phyloP scores from a whole-genome alignment of 108 stramenopile species.

The Ochromonas danica region DNA sequence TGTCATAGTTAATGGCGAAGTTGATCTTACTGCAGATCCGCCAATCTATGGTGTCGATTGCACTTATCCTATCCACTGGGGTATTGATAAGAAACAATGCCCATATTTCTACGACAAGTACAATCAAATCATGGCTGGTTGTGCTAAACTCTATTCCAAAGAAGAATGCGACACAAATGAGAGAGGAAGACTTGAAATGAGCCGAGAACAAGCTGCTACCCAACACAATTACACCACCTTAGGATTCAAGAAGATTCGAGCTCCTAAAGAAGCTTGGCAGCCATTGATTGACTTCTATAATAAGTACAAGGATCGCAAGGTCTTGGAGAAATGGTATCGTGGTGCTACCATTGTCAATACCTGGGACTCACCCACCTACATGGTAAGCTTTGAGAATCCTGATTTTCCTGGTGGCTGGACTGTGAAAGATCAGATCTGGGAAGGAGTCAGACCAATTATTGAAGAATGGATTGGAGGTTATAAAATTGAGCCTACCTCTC shows the following conservation, averaged over 20 bases:
- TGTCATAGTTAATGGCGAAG: too few relatives aligned
- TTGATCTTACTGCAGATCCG: too few relatives aligned
- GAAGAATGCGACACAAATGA: slow-evolving; percentile 9
- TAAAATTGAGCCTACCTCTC: slow-evolving; percentile 66
- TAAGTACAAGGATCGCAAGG: not conserved
- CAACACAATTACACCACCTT: slow-evolving; percentile 27
- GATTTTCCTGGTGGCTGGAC: not conserved
- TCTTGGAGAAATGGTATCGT: slow-evolving; percentile 25
- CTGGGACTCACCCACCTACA: slow-evolving; percentile 21
- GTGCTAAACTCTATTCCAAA: slow-evolving; percentile 1
- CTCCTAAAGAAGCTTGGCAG: not conserved
- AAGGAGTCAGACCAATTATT: slow-evolving; percentile 53
- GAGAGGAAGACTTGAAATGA: not conserved
- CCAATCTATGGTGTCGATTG: slow-evolving; percentile 29
- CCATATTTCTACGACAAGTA: slow-evolving; percentile 3
- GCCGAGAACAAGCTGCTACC: not conserved
- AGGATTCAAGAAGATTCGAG: slow-evolving; percentile 12
- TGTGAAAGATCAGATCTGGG: slow-evolving; percentile 30
- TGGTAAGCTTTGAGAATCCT: slow-evolving; percentile 21
- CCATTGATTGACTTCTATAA: slow-evolving; percentile 2
- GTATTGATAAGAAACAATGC: slow-evolving; percentile 18
- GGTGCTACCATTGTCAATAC: not conserved
- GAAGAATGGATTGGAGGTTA: slow-evolving; percentile 70
- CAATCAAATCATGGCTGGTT: slow-evolving; percentile 11
- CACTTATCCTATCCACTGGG: slow-evolving; percentile 24